Percentiles rank a stretch among this genome's conserved stretches.
phyloP scores from a whole-genome alignment of 768 basidiomycete species.

The Saitozyma sp. region DNA sequence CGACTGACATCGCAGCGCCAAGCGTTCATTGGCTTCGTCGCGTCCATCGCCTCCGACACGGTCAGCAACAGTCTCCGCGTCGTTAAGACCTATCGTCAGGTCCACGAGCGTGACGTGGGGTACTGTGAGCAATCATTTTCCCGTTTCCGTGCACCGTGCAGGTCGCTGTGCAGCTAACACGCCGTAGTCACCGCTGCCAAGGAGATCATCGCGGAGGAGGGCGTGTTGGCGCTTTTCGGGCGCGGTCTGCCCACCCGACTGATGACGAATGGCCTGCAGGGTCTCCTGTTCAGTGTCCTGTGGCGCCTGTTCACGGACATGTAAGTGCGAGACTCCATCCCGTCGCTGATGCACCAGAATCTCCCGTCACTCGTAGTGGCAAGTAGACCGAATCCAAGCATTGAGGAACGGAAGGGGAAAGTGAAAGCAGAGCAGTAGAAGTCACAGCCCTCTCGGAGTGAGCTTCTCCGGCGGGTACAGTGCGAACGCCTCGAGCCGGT shows the following conservation, averaged over 20 bases:
- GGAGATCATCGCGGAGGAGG: constrained; percentile 73
- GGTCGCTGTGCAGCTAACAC: not conserved
- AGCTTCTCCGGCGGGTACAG: no score
- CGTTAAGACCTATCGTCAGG: constrained; percentile 93
- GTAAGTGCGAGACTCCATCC: constrained; percentile 54
- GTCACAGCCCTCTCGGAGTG: no score
- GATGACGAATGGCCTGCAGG: constrained; percentile 85
- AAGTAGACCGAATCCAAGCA: no score
- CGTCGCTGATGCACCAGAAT: no score
- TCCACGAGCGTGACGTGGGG: constrained; percentile 74
- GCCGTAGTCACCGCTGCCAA: constrained; percentile 64
- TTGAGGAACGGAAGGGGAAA: no score
- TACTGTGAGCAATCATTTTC: constrained; percentile 58
- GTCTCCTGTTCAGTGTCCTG: constrained; percentile 83
- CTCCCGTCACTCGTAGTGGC: no score
- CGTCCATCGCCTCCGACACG: constrained; percentile 81
- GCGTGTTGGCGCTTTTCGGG: constrained; percentile 76
- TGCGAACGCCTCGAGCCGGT: no score
- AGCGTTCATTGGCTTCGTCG: constrained; percentile 86
- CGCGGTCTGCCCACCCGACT: constrained; percentile 87
- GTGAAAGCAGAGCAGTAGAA: no score
- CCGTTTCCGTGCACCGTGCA: not conserved
- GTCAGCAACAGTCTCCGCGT: constrained; percentile 86
- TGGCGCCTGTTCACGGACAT: constrained; percentile 90
- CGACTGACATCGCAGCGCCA: constrained; percentile 58